These are phyloP conservation scores for Entomortierella beljakovae DNA, from an alignment of 192 early-diverging fungal species.

Conservation along the genomic window DNA sequence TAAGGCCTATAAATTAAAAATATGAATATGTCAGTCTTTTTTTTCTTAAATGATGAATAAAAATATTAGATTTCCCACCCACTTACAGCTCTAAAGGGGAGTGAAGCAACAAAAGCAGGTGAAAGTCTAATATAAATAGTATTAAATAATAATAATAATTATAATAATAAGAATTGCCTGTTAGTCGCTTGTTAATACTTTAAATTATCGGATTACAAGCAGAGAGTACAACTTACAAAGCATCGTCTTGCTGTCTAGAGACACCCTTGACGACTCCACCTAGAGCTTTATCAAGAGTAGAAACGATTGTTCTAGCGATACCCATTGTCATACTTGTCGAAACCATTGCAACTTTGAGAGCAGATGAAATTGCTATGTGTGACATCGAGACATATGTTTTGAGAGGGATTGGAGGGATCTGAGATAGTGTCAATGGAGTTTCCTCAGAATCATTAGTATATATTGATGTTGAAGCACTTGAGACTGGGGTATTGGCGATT, in stretches of 20 bases:
- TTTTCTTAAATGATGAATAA: background rate
- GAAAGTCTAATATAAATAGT: slow-evolving; percentile 15
- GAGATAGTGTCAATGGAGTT: slow-evolving; percentile 10
- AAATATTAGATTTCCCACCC: background rate
- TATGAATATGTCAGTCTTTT: background rate
- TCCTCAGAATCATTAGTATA: background rate
- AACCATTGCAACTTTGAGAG: slow-evolving; percentile 46
- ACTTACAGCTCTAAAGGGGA: slow-evolving; percentile 50
- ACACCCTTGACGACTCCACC: slow-evolving; percentile 24
- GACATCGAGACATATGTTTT: slow-evolving; percentile 44
- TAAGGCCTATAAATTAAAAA: slow-evolving; percentile 15
- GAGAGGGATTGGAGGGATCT: slow-evolving; percentile 29
- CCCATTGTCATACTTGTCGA: slow-evolving; percentile 44
- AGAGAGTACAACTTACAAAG: background rate
- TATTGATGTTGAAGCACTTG: background rate
- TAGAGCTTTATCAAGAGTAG: slow-evolving; percentile 32
- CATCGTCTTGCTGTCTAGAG: slow-evolving; percentile 21
- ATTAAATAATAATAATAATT: background rate
- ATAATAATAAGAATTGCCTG: background rate
- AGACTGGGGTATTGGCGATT: background rate
- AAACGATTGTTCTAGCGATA: slow-evolving; percentile 40
- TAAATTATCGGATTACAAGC: too few relatives aligned
- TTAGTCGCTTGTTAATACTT: too few relatives aligned
- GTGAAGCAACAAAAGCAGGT: slow-evolving; percentile 42
- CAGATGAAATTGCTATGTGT: slow-evolving; percentile 39